Evolutionary conservation across 768 basidiomycete genomes (phyloP).

Genomic region (Suillus americanus): DNA sequence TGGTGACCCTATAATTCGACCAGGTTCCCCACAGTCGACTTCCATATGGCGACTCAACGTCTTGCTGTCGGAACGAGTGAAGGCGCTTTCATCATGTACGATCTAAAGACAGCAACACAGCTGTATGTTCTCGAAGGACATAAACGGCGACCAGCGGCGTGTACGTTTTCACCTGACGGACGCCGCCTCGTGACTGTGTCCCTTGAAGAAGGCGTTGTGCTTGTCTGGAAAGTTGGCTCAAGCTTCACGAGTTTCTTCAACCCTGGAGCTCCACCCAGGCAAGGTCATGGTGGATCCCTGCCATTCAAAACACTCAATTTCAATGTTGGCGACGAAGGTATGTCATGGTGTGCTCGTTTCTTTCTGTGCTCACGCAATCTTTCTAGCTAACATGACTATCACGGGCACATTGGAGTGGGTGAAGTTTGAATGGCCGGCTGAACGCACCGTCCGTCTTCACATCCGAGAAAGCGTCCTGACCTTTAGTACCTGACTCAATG

Average conservation of each 20-base stretch:
- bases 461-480: constrained; percentile 83
- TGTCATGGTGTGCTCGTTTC: constrained; percentile 20
- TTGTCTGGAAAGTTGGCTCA: constrained; percentile 95
- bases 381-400: constrained; percentile 51
- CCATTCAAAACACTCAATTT: constrained; percentile 90
- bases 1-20: neutral
- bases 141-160: constrained; percentile 74
- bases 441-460: constrained; percentile 78
- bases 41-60: constrained; percentile 83
- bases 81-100: constrained; percentile 94
- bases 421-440: constrained; percentile 80
- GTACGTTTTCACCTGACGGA: constrained; percentile 93
- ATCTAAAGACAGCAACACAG: constrained; percentile 92
- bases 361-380: neutral
- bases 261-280: constrained; percentile 87
- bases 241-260: constrained; percentile 89
- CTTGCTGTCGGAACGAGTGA: constrained; percentile 93
- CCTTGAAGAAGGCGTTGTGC: constrained; percentile 77
- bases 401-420: constrained; percentile 72
- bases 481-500: constrained; percentile 63
- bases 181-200: constrained; percentile 85
- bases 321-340: constrained; percentile 82
- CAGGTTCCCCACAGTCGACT: constrained; percentile 93
- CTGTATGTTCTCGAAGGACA: constrained; percentile 95
- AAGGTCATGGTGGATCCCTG: constrained; percentile 77